These are phyloP conservation scores for Vicia sativa DNA, from an alignment of 306 rosid species.

Conservation along the genomic window DNA sequence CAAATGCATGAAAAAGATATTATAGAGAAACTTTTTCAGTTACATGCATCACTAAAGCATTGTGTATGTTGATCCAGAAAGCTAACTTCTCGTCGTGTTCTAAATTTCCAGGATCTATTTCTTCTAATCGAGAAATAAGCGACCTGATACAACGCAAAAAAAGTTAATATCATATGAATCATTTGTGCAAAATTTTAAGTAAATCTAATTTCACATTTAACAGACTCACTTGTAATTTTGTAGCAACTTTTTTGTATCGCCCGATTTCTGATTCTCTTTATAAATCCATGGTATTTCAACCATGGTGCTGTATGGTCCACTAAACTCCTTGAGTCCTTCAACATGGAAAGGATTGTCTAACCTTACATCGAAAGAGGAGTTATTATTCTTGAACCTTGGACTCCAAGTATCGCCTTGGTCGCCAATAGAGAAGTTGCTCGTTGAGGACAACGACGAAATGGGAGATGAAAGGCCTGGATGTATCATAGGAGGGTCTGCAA, in stretches of 20 bases:
- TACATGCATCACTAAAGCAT: conserved; percentile 99
- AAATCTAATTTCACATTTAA: not conserved
- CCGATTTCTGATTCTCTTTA: conserved; percentile 70
- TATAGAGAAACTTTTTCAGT: conserved; percentile 24
- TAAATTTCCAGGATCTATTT: conserved; percentile 76
- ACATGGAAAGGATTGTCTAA: conserved; percentile 89
- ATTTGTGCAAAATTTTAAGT: too few relatives aligned
- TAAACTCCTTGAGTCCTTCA: conserved; percentile 90
- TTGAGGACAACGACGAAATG: conserved; percentile 76
- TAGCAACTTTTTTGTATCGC: conserved; percentile 68
- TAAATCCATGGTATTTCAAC: conserved; percentile 92
- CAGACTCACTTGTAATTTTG: conserved; percentile 82
- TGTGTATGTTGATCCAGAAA: conserved; percentile 95
- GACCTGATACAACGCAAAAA: conserved; percentile 59
- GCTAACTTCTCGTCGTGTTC: conserved; percentile 90
- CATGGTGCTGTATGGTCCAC: conserved; percentile 98
- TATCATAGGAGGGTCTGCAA: conserved; percentile 72
- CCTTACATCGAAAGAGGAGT: conserved; percentile 69
- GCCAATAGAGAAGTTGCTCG: conserved; percentile 69
- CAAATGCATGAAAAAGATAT: conserved; percentile 22
- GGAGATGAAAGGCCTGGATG: conserved; percentile 83
- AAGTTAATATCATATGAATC: not conserved
- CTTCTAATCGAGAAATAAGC: conserved; percentile 72
- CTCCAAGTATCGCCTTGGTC: conserved; percentile 87
- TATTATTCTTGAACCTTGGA: conserved; percentile 68